phyloP scores from a whole-genome alignment of 306 rosid species.

The Quercus mongolica region DNA sequence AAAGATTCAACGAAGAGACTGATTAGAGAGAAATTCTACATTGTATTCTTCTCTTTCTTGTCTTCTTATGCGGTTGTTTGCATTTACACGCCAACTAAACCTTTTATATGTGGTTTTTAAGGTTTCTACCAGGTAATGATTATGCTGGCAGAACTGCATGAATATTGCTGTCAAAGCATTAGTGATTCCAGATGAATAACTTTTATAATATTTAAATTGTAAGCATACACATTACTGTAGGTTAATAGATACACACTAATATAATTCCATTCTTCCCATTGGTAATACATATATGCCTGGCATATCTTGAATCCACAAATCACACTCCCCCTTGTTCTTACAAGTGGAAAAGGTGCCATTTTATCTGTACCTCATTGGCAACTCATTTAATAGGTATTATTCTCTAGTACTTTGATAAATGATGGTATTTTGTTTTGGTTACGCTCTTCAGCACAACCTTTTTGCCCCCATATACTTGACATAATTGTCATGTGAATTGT shows the following conservation, averaged over 20 bases:
- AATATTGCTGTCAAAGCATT: background rate
- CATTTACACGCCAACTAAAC: too few species aligned
- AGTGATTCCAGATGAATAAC: background rate
- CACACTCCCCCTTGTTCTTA: too few species aligned
- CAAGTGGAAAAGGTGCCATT: too few species aligned
- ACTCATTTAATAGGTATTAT: background rate
- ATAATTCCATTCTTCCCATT: background rate
- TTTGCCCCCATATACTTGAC: background rate
- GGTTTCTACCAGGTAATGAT: background rate
- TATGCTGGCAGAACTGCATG: background rate
- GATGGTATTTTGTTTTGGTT: background rate
- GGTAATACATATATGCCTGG: too few species aligned
- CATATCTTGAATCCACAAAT: too few species aligned
- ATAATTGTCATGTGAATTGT: background rate
- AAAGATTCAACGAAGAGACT: background rate
- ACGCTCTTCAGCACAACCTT: background rate
- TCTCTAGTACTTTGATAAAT: background rate
- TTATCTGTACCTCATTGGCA: too few species aligned
- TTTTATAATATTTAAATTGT: background rate
- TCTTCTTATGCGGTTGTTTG: background rate
- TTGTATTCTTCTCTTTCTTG: background rate
- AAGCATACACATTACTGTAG: background rate
- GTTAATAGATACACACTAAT: background rate
- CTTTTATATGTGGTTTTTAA: too few species aligned
- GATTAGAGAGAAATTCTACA: background rate